A percentile compares a stretch with the other conserved stretches of the same genome.
These are phyloP conservation scores for Yarrowia osloensis DNA, from an alignment of 805 yeast species.

Conservation along the genomic window DNA sequence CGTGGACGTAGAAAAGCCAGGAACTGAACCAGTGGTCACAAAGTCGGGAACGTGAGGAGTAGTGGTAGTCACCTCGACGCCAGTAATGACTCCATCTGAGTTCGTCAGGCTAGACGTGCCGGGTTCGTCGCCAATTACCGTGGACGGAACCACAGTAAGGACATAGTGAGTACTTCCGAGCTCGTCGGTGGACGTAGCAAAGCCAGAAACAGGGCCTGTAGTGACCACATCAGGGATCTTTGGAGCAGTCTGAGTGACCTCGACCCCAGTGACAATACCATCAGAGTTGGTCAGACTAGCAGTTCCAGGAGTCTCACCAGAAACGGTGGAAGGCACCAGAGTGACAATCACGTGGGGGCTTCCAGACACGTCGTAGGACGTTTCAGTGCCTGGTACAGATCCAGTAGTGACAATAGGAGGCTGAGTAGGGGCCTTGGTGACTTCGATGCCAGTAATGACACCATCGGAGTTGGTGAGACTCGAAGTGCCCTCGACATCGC, in stretches of 20 bases:
- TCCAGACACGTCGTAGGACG: background rate
- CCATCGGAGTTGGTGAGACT: background rate
- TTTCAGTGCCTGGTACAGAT: background rate
- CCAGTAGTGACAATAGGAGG: background rate
- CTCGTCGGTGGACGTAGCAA: background rate
- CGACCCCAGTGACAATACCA: background rate
- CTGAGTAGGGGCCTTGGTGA: background rate
- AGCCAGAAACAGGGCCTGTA: background rate
- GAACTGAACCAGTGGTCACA: background rate
- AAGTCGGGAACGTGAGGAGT: background rate
- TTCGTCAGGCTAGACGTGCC: background rate
- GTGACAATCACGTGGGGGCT: background rate
- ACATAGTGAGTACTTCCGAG: background rate
- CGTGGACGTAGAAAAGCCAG: background rate
- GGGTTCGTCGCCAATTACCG: background rate
- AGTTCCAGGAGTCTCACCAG: background rate
- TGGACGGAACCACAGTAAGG: background rate
- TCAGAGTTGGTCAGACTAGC: background rate
- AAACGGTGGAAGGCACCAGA: background rate
- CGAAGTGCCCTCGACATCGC: background rate
- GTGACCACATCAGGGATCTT: background rate
- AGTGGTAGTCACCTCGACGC: too few species aligned
- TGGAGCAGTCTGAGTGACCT: background rate
- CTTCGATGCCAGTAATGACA: background rate
- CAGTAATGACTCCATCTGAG: background rate